phyloP scores from a whole-genome alignment of 169 alveolate genomes.

The Prorocentrum cordatum region DNA sequence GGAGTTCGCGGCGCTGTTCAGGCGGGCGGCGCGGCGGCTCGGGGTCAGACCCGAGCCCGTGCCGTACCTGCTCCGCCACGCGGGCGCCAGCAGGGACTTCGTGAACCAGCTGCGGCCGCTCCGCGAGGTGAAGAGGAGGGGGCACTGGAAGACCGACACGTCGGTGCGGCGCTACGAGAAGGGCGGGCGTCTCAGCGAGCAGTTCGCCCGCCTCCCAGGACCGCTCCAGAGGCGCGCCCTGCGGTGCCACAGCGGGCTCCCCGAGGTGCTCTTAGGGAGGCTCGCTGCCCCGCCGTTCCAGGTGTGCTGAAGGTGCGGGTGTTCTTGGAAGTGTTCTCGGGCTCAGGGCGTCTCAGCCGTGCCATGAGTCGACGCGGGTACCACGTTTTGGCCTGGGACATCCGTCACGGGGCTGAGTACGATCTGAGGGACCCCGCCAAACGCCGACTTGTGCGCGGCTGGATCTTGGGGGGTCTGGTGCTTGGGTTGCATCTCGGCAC shows the following conservation, averaged over 20 bases:
- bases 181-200: not conserved
- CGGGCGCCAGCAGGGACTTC: not conserved
- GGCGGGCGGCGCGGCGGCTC: not conserved
- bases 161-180: constrained; percentile 8
- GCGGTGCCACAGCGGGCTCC: too few relatives aligned
- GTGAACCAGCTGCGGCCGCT: not conserved
- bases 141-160: not conserved
- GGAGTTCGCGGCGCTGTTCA: not conserved
- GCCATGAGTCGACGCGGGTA: not conserved
- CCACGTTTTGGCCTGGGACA: not conserved
- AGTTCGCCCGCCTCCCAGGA: not conserved
- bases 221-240: not conserved
- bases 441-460: not conserved
- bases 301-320: too few relatives aligned
- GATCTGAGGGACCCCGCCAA: not conserved
- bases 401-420: not conserved
- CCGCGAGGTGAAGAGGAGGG: not conserved
- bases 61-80: not conserved
- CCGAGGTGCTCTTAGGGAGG: too few relatives aligned
- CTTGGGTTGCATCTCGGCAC: not conserved
- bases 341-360: not conserved
- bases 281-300: too few relatives aligned
- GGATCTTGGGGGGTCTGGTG: not conserved
- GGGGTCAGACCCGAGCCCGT: not conserved
- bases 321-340: not conserved